Conservation (phyloP, 2,329 filamentous ascomycete species). For the Microascus cirrosus region DNA sequence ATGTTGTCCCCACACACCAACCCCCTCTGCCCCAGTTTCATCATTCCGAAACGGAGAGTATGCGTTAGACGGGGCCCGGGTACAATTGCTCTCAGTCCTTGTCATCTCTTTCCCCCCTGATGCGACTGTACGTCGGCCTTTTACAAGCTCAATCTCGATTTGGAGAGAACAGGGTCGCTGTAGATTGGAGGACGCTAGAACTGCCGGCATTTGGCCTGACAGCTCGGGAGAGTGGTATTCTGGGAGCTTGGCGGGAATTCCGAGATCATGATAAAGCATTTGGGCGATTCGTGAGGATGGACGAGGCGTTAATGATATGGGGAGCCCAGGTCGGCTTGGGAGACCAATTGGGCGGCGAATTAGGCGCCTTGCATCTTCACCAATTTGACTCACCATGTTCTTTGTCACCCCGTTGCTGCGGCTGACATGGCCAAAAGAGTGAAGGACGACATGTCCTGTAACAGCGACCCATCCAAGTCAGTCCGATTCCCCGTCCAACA, state of each 20-base stretch:
- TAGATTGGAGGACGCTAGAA: no score
- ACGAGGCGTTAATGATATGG: neutral
- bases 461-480: neutral
- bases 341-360: conserved; percentile 15
- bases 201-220: no score
- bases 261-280: no score
- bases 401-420: no score
- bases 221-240: neutral
- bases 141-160: no score
- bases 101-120: neutral
- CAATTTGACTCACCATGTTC: neutral
- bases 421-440: neutral
- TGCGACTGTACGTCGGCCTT: no score
- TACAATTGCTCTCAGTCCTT: neutral
- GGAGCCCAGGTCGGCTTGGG: conserved; percentile 5
- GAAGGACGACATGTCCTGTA: neutral
- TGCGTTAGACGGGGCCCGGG: neutral
- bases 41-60: neutral
- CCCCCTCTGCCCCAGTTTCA: neutral
- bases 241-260: neutral
- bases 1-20: no score
- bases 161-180: no score
- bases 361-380: conserved; percentile 10
- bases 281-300: no score
- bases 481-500: neutral